Conservation (phyloP, 108 stramenopile species). For the Nannochloropsis oceanica region DNA sequence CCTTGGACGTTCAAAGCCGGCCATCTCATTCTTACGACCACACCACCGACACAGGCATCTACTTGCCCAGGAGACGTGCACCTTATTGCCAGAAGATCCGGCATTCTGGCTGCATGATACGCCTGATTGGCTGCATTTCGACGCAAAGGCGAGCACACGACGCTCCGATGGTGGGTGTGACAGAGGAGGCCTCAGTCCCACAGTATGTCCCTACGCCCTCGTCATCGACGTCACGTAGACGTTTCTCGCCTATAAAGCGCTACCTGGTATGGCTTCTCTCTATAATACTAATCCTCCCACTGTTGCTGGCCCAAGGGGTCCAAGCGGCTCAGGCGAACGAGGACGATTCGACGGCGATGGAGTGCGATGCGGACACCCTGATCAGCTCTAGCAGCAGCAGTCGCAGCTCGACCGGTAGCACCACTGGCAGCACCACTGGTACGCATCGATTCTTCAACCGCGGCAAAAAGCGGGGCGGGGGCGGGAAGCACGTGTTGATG, state of each 20-base stretch:
- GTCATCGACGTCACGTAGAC: no score
- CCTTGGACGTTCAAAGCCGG: no score
- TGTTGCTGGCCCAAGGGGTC: neutral
- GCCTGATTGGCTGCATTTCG: no score
- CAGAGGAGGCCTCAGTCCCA: no score
- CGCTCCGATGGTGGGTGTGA: no score
- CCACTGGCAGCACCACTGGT: neutral
- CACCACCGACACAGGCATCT: no score
- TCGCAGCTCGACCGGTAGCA: neutral
- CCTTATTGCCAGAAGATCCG: no score
- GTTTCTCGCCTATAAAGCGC: neutral
- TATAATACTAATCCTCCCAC: neutral
- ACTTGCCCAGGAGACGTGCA: no score
- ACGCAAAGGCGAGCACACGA: no score
- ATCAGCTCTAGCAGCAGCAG: neutral
- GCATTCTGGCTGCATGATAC: no score
- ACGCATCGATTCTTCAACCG: neutral
- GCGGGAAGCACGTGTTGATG: neutral
- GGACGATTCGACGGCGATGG: neutral
- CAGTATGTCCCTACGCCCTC: no score
- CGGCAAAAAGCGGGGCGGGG: neutral
- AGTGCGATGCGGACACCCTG: neutral
- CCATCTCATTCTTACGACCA: no score
- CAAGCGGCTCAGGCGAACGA: neutral
- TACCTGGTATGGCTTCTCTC: neutral